These are phyloP conservation scores for Penicillium steckii DNA, from an alignment of 495 filamentous ascomycete species.

Conservation along the genomic window DNA sequence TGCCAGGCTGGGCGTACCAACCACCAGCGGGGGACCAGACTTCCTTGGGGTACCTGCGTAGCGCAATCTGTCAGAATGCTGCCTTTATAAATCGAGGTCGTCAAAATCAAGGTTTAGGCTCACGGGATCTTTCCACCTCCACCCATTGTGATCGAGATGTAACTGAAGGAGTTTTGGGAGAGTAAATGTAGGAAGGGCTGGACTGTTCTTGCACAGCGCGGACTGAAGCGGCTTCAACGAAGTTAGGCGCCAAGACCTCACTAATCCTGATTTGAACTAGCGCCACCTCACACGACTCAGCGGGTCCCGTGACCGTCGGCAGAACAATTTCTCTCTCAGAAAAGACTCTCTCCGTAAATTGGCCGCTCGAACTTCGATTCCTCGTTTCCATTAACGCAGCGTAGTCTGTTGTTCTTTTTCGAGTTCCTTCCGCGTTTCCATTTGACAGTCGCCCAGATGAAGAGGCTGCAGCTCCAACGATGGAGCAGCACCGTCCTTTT, in stretches of 20 bases:
- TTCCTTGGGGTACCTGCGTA: constrained; percentile 89
- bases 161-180: constrained; percentile 24
- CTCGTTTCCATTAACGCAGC: constrained; percentile 19
- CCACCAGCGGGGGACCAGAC: constrained; percentile 98
- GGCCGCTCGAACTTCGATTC: constrained; percentile 24
- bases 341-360: constrained; percentile 21
- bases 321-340: constrained; percentile 44
- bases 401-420: constrained; percentile 10
- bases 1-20: constrained; percentile 91
- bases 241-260: constrained; percentile 33
- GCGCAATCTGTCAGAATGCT: constrained; percentile 22
- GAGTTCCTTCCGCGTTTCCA: constrained; percentile 8
- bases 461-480: constrained; percentile 67
- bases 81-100: not conserved
- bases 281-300: constrained; percentile 35
- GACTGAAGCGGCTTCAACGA: constrained; percentile 28
- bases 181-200: constrained; percentile 24
- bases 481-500: constrained; percentile 70
- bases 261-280: constrained; percentile 29
- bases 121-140: constrained; percentile 88
- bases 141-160: constrained; percentile 43
- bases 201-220: constrained; percentile 20
- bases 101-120: constrained; percentile 35
- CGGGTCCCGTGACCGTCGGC: constrained; percentile 44
- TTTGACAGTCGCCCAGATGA: constrained; percentile 51